Base-by-base conservation (phyloP, 2,329 filamentous ascomycete species). In the Cercospora brassicicola region DNA sequence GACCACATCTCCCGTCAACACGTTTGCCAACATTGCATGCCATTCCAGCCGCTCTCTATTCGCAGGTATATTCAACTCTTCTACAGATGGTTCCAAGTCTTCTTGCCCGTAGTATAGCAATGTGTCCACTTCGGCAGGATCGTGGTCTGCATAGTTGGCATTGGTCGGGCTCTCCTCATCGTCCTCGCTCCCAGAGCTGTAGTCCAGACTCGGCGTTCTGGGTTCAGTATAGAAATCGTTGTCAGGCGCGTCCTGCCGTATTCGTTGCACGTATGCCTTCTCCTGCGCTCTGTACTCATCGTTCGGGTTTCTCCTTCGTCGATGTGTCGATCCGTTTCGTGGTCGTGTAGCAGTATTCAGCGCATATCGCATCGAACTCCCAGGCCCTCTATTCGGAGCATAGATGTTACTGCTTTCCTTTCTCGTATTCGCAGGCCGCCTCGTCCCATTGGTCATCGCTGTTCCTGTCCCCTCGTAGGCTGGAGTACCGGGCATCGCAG, bases 21-120 rank as follows among this genome's bases (percentile, higher is more conserved):
- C 95, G 13, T 94, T 96, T 68, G 94, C 92, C 66, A 99, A 83
- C 95, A 99, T 99, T 2, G 93, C 93, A 81, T 99, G 94, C 95
- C 95, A 99, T 81, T 99, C 95, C 26, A 99, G 84, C 55, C 94
- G 86, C 80, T 98, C 95, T 69, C 94, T 87, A 76, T 94, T 97
- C 71, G 90, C 89, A 0, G 93, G 91, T 74, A 97, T 91, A 79
- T 91, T 91, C 62, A 98, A 81, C 78, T 99, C 95, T 76, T 98
- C 95, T 26, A 92, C 86, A 3, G 92, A 95, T 0, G 94, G 94
- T 75, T 95, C 91, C 72, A 93, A 87, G 73, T 95, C 91, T 75
- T 97, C 93, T 75, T 94, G 93, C 67, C 92, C 91, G 77, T 96
- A 94, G 75, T 97, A 97, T 78, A 98, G 89, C 77, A 96, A 89